phyloP scores from a whole-genome alignment of 108 stramenopile genomes.

The Aureococcus anophagefferens region DNA sequence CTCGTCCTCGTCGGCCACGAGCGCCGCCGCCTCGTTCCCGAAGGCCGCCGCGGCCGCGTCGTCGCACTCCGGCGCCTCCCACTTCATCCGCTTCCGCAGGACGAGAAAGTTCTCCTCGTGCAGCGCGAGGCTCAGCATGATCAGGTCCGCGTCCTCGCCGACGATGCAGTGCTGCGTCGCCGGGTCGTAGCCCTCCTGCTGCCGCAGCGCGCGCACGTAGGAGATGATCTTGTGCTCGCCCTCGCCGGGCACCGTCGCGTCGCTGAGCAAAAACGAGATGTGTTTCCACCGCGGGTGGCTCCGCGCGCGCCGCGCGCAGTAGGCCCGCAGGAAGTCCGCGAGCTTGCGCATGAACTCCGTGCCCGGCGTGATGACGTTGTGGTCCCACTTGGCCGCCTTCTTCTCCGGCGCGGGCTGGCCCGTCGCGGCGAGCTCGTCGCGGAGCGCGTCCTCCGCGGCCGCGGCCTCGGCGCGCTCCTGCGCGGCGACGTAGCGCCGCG shows the following conservation, averaged over 20 bases:
- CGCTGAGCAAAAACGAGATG: constrained; percentile 80
- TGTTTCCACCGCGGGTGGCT: constrained; percentile 60
- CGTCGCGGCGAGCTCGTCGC: constrained; percentile 57
- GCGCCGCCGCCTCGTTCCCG: too few species aligned
- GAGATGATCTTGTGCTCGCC: constrained; percentile 99
- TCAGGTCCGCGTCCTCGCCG: constrained; percentile 97
- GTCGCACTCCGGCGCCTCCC: constrained; percentile 1
- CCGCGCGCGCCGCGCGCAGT: constrained; percentile 18
- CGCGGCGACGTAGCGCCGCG: constrained; percentile 84
- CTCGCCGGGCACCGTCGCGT: constrained; percentile 91
- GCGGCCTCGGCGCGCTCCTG: constrained; percentile 61
- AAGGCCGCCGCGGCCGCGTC: constrained; percentile 6
- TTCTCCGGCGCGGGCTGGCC: constrained; percentile 61
- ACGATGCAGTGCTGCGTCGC: constrained; percentile 89
- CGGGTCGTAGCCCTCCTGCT: constrained; percentile 84
- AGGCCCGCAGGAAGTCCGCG: constrained; percentile 36
- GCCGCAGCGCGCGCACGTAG: constrained; percentile 76
- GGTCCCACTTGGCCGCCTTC: constrained; percentile 67
- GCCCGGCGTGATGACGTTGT: constrained; percentile 98
- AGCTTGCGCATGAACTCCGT: constrained; percentile 90
- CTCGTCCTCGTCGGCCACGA: too few species aligned
- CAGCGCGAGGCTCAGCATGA: constrained; percentile 96
- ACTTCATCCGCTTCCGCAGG: constrained; percentile 74
- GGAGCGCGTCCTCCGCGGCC: constrained; percentile 68
- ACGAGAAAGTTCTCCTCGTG: constrained; percentile 97